phyloP scores from a whole-genome alignment of 345 rosid species.

The Aegle marmelos region DNA sequence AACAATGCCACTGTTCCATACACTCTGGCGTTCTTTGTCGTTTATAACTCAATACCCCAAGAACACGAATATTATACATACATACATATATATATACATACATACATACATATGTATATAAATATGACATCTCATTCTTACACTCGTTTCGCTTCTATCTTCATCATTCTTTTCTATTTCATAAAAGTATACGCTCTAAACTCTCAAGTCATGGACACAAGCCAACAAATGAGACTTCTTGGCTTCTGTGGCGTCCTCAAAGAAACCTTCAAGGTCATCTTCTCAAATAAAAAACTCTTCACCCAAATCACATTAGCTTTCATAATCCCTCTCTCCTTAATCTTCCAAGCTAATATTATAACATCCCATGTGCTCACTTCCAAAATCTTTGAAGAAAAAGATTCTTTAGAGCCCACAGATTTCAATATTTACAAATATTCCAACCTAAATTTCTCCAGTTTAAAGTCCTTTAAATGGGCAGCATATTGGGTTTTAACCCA shows the following conservation, averaged over 20 bases:
- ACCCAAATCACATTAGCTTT: constrained; percentile 38
- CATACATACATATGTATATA: too few species aligned
- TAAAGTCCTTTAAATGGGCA: constrained; percentile 25
- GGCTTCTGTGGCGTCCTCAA: constrained; percentile 34
- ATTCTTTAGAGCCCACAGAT: background rate
- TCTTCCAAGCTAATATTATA: constrained; percentile 36
- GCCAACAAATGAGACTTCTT: constrained; percentile 46
- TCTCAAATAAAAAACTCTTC: constrained; percentile 42
- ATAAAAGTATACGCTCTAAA: background rate
- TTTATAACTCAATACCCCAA: background rate
- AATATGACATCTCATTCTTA: background rate
- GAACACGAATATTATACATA: too few species aligned
- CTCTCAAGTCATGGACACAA: constrained; percentile 35
- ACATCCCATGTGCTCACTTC: constrained; percentile 26
- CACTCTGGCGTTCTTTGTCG: background rate
- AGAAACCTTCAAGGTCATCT: constrained; percentile 44
- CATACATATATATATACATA: too few species aligned
- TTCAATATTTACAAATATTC: background rate
- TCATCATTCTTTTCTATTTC: background rate
- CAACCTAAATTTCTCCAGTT: constrained; percentile 2
- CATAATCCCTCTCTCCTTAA: constrained; percentile 51
- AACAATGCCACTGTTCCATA: background rate
- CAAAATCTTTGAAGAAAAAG: constrained; percentile 16
- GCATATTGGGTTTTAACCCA: constrained; percentile 30
- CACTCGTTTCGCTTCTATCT: too few species aligned